Percentiles rank a stretch among this genome's conserved stretches.
Evolutionary conservation across 1,139 yeast genomes (phyloP).

Genomic region (Eremothecium sinecaudum): DNA sequence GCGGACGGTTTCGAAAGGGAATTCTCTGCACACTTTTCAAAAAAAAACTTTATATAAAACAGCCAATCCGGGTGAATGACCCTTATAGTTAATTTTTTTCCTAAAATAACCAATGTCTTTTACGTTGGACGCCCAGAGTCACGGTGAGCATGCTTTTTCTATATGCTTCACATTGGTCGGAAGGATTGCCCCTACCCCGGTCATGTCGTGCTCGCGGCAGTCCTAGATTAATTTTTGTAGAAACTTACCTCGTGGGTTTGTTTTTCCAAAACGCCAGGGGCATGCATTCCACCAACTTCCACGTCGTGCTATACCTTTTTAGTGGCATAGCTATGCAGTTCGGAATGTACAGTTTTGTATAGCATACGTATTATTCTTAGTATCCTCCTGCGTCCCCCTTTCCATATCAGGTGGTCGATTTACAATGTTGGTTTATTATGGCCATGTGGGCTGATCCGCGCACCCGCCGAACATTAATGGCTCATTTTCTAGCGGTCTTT

Average conservation of each 20-base stretch:
- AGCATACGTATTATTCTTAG: conserved; percentile 29
- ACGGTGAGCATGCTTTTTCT: conserved; percentile 40
- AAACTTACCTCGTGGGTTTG: too few relatives aligned
- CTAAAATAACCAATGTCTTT: conserved; percentile 59
- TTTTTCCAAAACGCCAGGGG: conserved; percentile 9
- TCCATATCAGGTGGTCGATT: conserved; percentile 44
- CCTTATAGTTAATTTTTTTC: too few relatives aligned
- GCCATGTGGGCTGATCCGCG: too few relatives aligned
- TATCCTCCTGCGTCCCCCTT: conserved; percentile 49
- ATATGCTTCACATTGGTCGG: conserved; percentile 30
- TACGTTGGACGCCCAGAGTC: conserved; percentile 90
- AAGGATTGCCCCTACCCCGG: conserved; percentile 17
- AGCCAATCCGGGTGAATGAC: too few relatives aligned
- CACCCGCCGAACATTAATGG: too few relatives aligned
- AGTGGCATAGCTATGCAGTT: conserved; percentile 57
- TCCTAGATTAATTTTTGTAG: conserved; percentile 64
- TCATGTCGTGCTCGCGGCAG: conserved; percentile 83
- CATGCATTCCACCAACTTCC: conserved; percentile 33
- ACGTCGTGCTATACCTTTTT: conserved; percentile 42
- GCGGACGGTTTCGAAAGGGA: too few relatives aligned
- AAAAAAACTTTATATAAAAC: too few relatives aligned
- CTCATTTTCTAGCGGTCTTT: too few relatives aligned
- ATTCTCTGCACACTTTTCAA: too few relatives aligned
- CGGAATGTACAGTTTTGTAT: conserved; percentile 46
- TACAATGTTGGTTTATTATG: too few relatives aligned